Conservation (phyloP, 331 rosid genomes). For the Malus hybrid region DNA sequence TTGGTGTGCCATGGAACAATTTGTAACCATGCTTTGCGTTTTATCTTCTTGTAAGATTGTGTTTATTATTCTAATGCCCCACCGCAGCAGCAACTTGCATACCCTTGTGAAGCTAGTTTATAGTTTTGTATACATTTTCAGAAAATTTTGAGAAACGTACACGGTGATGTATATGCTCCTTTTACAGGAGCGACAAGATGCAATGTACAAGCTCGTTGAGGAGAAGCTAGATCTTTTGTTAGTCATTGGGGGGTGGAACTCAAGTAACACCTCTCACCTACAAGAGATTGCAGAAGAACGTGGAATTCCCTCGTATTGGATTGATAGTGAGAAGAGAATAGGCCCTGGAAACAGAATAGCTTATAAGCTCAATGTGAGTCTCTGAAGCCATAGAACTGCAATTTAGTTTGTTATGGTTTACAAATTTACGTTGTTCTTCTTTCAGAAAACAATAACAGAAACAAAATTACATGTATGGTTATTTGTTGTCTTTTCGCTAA, state of each 20-base stretch:
- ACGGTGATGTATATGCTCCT: neutral
- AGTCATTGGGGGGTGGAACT: constrained; percentile 97
- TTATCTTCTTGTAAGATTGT: neutral
- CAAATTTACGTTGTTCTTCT: neutral
- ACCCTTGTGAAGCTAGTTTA: neutral
- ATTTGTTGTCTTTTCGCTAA: neutral
- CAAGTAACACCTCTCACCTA: constrained; percentile 93
- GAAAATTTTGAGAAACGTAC: neutral
- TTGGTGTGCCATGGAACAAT: neutral
- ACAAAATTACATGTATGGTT: neutral
- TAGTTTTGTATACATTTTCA: neutral
- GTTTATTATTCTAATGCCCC: neutral
- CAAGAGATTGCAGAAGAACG: constrained; percentile 96
- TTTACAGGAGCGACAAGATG: constrained; percentile 95
- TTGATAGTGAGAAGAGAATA: constrained; percentile 84
- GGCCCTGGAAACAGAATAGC: constrained; percentile 95
- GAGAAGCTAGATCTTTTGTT: constrained; percentile 67
- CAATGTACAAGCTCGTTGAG: constrained; percentile 93
- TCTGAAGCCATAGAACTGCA: constrained; percentile 6
- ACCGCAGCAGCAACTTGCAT: neutral
- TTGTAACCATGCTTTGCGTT: neutral
- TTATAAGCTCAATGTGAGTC: constrained; percentile 62
- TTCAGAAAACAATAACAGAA: too few relatives aligned
- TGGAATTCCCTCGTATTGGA: constrained; percentile 94
- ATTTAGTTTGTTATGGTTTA: neutral